Evolutionary conservation across 768 basidiomycete species (phyloP), one percentile per base, ranked within the genome.

Genomic region (Porpolomopsis calyptriformis): DNA sequence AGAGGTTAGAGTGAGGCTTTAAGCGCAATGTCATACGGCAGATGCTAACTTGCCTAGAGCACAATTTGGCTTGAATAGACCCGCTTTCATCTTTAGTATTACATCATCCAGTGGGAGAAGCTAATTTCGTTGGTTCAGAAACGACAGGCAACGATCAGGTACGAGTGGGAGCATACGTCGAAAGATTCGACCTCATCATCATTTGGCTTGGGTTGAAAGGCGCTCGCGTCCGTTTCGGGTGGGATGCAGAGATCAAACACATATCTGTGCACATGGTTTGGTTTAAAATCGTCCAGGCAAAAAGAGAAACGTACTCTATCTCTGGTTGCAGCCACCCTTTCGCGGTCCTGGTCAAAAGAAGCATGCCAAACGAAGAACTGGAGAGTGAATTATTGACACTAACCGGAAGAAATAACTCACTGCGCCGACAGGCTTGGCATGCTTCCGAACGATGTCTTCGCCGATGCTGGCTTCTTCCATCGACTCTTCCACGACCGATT

Each of bases 141-240:
- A n/a, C 20, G 34, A 11, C 19, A 14, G n/a, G 20, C 34, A 11
- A 24, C 27, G 22, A 43, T 6, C 46, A 24, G 4, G 41, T 40
- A 9, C 34, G 18, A 16, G 18, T 52, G 38, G 2, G 10, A 7
- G 55, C 72, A 43, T 46, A 91, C 92, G 67, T 90, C 78, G 54
- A 99, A 99, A 1, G 76, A 82, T 58, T 96, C 92, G 2, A 96
- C 96, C 59, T 99, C 96, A 20, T 89, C 92, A 53, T 99, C 96
- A 18, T 77, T 68, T 0, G 92, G 89, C 43, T 71, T 70, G 5
- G 88, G 89, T 39, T 69, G 67, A 51, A 84, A 77, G 14, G 70
- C 62, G 11, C 67, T 60, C 14, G 72, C 57, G 52, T 77, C 70
- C 11, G 55, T 57, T 25, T 62, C 64, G 4, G 65, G 51, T 0